A percentile compares a stretch with the other conserved stretches of the same genome.
Evolutionary conservation across 2,329 filamentous ascomycete genomes (phyloP).

Genomic region (Mycogone perniciosa): DNA sequence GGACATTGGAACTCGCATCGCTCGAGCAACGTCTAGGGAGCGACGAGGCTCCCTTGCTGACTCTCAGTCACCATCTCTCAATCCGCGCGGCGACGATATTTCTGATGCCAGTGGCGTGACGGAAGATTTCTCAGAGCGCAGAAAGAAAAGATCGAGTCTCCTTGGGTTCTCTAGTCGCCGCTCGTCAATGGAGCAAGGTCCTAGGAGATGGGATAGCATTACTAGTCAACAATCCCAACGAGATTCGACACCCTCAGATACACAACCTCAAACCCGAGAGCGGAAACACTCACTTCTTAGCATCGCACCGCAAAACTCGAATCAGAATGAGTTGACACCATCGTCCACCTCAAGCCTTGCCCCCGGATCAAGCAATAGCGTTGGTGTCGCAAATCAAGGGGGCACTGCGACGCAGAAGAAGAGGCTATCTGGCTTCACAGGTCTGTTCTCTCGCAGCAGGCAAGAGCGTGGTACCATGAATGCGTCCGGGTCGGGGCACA

Average conservation of each 20-base stretch:
- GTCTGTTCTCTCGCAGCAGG: constrained; percentile 22
- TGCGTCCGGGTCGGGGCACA: neutral
- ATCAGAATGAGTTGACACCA: constrained; percentile 15
- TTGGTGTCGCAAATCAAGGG: constrained; percentile 2
- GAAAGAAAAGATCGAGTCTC: constrained; percentile 34
- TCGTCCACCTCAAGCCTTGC: constrained; percentile 20
- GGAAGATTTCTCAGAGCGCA: constrained; percentile 31
- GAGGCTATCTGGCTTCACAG: constrained; percentile 36
- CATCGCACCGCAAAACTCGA: constrained; percentile 15
- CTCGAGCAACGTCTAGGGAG: constrained; percentile 27
- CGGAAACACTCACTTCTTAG: constrained; percentile 37
- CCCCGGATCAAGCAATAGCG: constrained; percentile 15
- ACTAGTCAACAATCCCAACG: constrained; percentile 10
- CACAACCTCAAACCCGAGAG: constrained; percentile 23
- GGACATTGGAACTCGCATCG: constrained; percentile 41
- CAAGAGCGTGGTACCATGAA: constrained; percentile 2
- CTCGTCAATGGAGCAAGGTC: constrained; percentile 17
- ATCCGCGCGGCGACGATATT: constrained; percentile 32
- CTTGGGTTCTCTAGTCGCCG: constrained; percentile 27
- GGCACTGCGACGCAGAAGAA: constrained; percentile 30
- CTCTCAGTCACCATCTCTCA: constrained; percentile 11
- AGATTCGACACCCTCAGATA: constrained; percentile 15
- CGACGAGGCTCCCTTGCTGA: constrained; percentile 24
- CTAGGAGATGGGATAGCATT: constrained; percentile 2
- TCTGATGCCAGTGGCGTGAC: constrained; percentile 36